phyloP scores from a whole-genome alignment of 331 rosid genomes.

The Cydonia oblonga region DNA sequence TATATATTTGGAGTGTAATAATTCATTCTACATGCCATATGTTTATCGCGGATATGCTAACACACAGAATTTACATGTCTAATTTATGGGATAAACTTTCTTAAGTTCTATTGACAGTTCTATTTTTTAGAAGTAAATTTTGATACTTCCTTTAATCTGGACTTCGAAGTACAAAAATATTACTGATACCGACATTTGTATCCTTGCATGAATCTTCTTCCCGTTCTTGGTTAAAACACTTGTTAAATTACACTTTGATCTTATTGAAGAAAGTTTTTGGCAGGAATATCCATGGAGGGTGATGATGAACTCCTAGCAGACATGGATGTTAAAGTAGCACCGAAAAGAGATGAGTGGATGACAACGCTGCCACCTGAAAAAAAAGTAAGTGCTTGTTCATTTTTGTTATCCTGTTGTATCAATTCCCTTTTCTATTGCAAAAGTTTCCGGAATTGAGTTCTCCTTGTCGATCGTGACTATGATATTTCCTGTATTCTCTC shows the following conservation, averaged over 20 bases:
- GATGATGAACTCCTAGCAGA: constrained; percentile 82
- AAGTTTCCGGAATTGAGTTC: too few species aligned
- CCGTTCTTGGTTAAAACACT: background rate
- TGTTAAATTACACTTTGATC: constrained; percentile 9
- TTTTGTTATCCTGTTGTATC: constrained; percentile 3
- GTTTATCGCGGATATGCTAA: background rate
- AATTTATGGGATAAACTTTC: background rate
- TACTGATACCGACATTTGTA: background rate
- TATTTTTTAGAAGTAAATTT: background rate
- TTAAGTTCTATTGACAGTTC: background rate
- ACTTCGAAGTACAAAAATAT: background rate
- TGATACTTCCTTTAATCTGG: background rate
- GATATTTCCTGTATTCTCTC: too few species aligned
- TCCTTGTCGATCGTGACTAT: background rate
- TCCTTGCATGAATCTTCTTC: background rate
- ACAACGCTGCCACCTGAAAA: constrained; percentile 82
- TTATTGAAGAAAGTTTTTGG: constrained; percentile 11
- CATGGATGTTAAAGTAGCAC: constrained; percentile 60
- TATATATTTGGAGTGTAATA: too few species aligned
- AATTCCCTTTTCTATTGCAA: background rate
- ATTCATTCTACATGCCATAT: too few species aligned
- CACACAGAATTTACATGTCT: background rate
- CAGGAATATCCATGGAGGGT: constrained; percentile 97
- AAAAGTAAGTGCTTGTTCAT: constrained; percentile 36
- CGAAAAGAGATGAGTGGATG: constrained; percentile 95